Evolutionary conservation across 176 grass and related monocot genomes (phyloP), one percentile per base, ranked within the genome.

Genomic region (Oryza australiensis): DNA sequence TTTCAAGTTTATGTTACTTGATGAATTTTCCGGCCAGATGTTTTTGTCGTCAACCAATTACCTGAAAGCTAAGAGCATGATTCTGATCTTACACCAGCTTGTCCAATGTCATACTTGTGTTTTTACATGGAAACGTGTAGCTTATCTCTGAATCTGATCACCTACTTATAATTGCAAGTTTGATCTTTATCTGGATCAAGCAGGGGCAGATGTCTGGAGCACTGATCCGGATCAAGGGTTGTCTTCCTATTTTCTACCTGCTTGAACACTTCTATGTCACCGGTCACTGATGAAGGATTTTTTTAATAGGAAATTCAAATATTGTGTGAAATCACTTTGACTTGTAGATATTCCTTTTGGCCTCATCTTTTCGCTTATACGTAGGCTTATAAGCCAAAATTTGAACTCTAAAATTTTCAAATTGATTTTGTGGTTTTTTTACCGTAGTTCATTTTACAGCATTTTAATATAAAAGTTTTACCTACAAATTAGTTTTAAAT

Each of bases 1-100:
- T 72, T 70, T n/a, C 79, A 48, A 41, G 33, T 83, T 72, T 62
- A 41, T 74, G 37, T 76, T 64, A 51, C 10, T 77, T 18, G 41
- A 80, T 78, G 42, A 78, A 57, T 42, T 72, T 15, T 57, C 29
- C 42, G 59, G 40, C 16, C 23, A 20, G 73, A 57, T 83, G 8
- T 66, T 82, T 82, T 87, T 72, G 42, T 15, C 66, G 42, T 15
- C 66, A 51, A 33, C 32, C 32, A 34, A 34, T 65, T 72, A 24
- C 28, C 64, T 51, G 15, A 30, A 24, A 76, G 20, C 37, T 62
- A 42, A 77, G 77, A 23, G 2, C 77, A 8, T 26, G 66, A 28
- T 22, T 22, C 41, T 69, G 7, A 42, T 70, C 26, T 63, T 5
- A 0, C 46, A 64, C 64, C 13, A 1, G 3, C 1, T 32, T 71